Evolutionary conservation across 345 rosid genomes (phyloP).

Genomic region (Erodium maritimum): DNA sequence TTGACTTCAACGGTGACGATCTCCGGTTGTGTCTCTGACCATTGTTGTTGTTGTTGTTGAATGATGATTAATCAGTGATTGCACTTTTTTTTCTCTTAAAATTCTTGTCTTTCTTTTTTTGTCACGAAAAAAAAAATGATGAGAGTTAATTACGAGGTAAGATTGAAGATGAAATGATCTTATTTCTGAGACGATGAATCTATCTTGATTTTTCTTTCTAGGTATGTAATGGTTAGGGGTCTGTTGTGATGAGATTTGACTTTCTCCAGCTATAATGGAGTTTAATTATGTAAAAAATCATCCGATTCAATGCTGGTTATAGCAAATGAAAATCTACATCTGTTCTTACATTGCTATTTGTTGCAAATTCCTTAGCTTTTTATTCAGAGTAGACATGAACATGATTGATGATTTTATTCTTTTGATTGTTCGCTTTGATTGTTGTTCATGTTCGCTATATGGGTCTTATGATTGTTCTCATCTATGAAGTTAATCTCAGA

Average conservation of each 20-base stretch:
- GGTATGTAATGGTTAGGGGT: neutral
- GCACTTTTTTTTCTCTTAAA: too few species aligned
- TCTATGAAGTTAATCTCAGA: too few species aligned
- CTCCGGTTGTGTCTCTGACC: conserved; percentile 73
- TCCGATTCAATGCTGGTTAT: neutral
- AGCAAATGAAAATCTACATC: neutral
- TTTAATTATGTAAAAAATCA: neutral
- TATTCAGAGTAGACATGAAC: neutral
- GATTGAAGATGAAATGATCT: conserved; percentile 6
- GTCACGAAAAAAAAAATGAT: conserved; percentile 16
- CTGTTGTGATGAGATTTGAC: neutral
- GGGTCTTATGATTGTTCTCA: too few species aligned
- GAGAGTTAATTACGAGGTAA: conserved; percentile 3
- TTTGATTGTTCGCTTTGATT: neutral
- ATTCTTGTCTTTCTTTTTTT: conserved; percentile 5
- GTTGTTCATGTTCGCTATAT: neutral
- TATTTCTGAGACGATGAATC: neutral
- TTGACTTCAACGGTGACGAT: conserved; percentile 48
- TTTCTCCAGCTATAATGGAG: neutral
- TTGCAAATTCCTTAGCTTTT: neutral
- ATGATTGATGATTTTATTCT: neutral
- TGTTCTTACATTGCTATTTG: neutral
- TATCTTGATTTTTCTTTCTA: neutral
- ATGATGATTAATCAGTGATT: neutral
- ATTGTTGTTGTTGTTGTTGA: neutral